These are phyloP conservation scores for Kodamaea sp. DNA, from an alignment of 1,139 yeast species.

Conservation along the genomic window DNA sequence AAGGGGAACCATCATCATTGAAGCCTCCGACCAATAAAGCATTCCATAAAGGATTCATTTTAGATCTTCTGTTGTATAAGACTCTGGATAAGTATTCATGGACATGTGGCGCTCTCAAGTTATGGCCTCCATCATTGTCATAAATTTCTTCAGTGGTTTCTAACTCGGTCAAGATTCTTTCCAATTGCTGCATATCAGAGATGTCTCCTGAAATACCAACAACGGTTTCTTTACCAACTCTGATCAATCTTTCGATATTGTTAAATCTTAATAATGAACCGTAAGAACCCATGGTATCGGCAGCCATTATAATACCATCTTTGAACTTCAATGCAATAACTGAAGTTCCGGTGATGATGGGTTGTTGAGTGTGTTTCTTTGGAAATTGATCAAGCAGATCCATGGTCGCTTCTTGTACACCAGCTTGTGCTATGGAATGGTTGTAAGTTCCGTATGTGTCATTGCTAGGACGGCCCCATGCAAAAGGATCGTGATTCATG, in stretches of 20 bases:
- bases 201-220: slow-evolving; percentile 96
- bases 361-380: slow-evolving; percentile 84
- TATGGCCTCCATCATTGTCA: slow-evolving; percentile 74
- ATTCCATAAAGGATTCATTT: slow-evolving; percentile 97
- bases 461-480: slow-evolving; percentile 94
- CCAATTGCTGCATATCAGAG: slow-evolving; percentile 86
- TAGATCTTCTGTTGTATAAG: slow-evolving; percentile 83
- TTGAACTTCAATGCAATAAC: slow-evolving; percentile 88
- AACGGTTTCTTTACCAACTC: slow-evolving; percentile 80
- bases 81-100: slow-evolving; percentile 86
- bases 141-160: slow-evolving; percentile 72
- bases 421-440: slow-evolving; percentile 64
- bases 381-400: slow-evolving; percentile 48
- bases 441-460: slow-evolving; percentile 80
- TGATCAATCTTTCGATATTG: slow-evolving; percentile 79
- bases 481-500: slow-evolving; percentile 94
- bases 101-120: slow-evolving; percentile 79
- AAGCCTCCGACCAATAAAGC: slow-evolving; percentile 89
- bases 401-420: slow-evolving; percentile 20
- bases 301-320: slow-evolving; percentile 91
- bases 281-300: slow-evolving; percentile 90
- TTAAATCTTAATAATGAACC: slow-evolving; percentile 90
- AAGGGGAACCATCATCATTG: slow-evolving; percentile 65
- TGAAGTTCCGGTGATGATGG: slow-evolving; percentile 94
- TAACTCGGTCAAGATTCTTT: slow-evolving; percentile 73